phyloP scores from a whole-genome alignment of 176 grass and related monocot species.

The Phoenix roebelenii region DNA sequence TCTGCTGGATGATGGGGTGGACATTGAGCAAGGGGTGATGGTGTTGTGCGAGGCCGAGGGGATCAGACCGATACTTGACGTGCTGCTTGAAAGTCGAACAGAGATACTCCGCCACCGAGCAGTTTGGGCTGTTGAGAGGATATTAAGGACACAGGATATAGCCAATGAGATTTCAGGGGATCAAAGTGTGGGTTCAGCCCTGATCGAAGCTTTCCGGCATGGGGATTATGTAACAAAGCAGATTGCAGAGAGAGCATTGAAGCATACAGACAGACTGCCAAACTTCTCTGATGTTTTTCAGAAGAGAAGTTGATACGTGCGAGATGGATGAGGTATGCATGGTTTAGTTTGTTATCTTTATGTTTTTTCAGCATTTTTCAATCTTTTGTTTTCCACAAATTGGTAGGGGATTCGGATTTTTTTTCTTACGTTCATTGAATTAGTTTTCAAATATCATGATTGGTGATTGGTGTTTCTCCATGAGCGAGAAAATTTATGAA shows the following conservation, averaged over 20 bases:
- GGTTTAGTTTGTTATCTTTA: too few relatives aligned
- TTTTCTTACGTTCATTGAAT: too few relatives aligned
- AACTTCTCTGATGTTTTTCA: slow-evolving; percentile 37
- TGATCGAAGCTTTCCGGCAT: slow-evolving; percentile 67
- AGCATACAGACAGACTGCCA: slow-evolving; percentile 61
- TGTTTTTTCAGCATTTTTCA: too few relatives aligned
- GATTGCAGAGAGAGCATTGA: slow-evolving; percentile 64
- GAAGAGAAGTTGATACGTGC: background rate
- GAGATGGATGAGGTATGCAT: too few relatives aligned
- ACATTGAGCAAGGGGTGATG: slow-evolving; percentile 48
- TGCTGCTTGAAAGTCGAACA: slow-evolving; percentile 47
- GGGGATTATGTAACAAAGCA: slow-evolving; percentile 51
- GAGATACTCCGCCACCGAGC: slow-evolving; percentile 40
- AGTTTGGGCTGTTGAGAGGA: slow-evolving; percentile 76
- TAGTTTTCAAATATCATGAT: too few relatives aligned
- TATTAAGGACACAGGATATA: slow-evolving; percentile 68
- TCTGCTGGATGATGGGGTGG: slow-evolving; percentile 42
- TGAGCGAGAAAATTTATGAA: too few relatives aligned
- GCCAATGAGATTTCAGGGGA: slow-evolving; percentile 43
- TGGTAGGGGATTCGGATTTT: too few relatives aligned
- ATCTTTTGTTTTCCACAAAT: too few relatives aligned
- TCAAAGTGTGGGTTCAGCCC: slow-evolving; percentile 47
- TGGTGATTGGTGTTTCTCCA: too few relatives aligned
- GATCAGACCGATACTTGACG: slow-evolving; percentile 49
- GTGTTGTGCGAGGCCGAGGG: slow-evolving; percentile 46